These are phyloP conservation scores for Eutrema yunnanense DNA, from an alignment of 345 rosid genomes.

Conservation along the genomic window DNA sequence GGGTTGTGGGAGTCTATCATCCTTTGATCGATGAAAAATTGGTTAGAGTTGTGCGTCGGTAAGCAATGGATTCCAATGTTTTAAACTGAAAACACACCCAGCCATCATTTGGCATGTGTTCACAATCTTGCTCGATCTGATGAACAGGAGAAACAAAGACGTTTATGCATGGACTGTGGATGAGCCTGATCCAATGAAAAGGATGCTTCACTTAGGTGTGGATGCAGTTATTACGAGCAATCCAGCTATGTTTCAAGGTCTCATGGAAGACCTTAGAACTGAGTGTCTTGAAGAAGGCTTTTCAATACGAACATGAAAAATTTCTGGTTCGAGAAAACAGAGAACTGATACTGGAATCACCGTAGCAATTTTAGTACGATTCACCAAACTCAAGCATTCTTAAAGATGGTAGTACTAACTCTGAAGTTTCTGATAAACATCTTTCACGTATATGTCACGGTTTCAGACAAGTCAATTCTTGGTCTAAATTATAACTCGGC, in stretches of 20 bases:
- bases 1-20: slow-evolving; percentile 76
- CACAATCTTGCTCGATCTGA: neutral
- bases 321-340: neutral
- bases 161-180: slow-evolving; percentile 92
- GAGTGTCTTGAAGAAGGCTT: slow-evolving; percentile 76
- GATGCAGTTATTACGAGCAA: slow-evolving; percentile 82
- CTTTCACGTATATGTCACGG: neutral
- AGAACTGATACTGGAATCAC: neutral
- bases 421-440: neutral
- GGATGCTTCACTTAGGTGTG: slow-evolving; percentile 51
- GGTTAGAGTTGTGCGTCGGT: slow-evolving; percentile 57
- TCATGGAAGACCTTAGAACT: slow-evolving; percentile 65
- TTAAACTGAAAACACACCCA: neutral
- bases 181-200: slow-evolving; percentile 63
- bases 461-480: neutral
- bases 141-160: slow-evolving; percentile 62
- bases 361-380: neutral
- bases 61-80: slow-evolving; percentile 10
- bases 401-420: neutral
- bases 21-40: slow-evolving; percentile 59
- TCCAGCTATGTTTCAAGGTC: slow-evolving; percentile 51
- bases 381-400: neutral
- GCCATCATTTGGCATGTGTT: neutral
- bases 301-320: slow-evolving; percentile 28
- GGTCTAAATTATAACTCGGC: neutral